Conservation (phyloP, 257 asterid species). For the Cruciata laevipes region DNA sequence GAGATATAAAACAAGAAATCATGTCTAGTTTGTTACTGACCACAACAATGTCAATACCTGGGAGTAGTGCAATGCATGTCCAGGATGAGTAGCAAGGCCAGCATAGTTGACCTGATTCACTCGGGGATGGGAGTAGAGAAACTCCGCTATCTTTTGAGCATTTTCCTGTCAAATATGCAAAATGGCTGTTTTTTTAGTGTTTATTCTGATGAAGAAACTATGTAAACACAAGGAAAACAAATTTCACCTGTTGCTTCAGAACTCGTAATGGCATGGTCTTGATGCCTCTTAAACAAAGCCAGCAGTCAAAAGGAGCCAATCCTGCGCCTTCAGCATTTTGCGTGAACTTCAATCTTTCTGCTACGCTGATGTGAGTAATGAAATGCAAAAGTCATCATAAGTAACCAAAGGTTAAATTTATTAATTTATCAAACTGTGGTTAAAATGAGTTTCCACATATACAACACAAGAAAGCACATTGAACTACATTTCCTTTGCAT, state of each 20-base stretch:
- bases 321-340: slow-evolving; percentile 97
- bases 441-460: background rate
- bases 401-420: too few relatives aligned
- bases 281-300: slow-evolving; percentile 93
- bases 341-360: slow-evolving; percentile 62
- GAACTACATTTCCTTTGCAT: background rate
- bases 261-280: slow-evolving; percentile 85
- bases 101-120: slow-evolving; percentile 69
- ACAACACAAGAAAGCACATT: background rate
- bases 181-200: background rate
- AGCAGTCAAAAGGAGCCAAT: slow-evolving; percentile 92
- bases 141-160: slow-evolving; percentile 84
- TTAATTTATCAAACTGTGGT: background rate
- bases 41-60: slow-evolving; percentile 41
- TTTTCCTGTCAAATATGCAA: slow-evolving; percentile 50
- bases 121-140: slow-evolving; percentile 61
- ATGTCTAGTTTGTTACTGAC: background rate
- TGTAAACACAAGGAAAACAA: background rate
- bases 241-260: slow-evolving; percentile 75
- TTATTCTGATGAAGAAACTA: background rate
- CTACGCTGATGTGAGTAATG: slow-evolving; percentile 42
- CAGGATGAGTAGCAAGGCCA: slow-evolving; percentile 70
- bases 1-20: background rate
- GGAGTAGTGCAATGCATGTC: slow-evolving; percentile 62
- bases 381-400: background rate